Conservation (phyloP, 495 filamentous ascomycete genomes). For the Aspergillus saccharolyticus region DNA sequence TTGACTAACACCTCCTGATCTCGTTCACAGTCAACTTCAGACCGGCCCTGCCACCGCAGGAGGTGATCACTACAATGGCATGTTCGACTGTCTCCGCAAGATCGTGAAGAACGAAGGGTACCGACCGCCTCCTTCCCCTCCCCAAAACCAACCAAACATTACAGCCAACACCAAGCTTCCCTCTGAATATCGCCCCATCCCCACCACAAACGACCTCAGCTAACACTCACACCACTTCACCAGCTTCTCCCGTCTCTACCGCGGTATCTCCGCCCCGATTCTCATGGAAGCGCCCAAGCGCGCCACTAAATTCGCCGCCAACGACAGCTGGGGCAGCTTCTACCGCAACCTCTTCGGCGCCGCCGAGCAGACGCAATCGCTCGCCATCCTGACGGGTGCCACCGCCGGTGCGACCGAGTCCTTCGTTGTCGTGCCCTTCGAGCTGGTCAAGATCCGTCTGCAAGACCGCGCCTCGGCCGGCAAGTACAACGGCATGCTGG, state of each 20-base stretch:
- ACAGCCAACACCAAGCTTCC: neutral
- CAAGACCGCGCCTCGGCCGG: constrained; percentile 92
- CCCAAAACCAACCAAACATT: too few relatives aligned
- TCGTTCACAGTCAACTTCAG: constrained; percentile 69
- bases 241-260: constrained; percentile 84
- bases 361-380: constrained; percentile 79
- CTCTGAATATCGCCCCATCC: too few relatives aligned
- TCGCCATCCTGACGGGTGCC: constrained; percentile 88
- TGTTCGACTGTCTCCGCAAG: constrained; percentile 96
- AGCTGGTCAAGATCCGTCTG: constrained; percentile 92
- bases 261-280: constrained; percentile 92
- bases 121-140: neutral
- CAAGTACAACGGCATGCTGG: constrained; percentile 91
- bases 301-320: constrained; percentile 97
- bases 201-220: too few relatives aligned
- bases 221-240: constrained; percentile 2
- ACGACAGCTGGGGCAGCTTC: constrained; percentile 93
- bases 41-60: constrained; percentile 58
- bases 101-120: constrained; percentile 94
- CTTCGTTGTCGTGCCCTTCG: constrained; percentile 92
- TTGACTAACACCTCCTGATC: constrained; percentile 8
- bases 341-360: constrained; percentile 80
- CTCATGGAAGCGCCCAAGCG: constrained; percentile 99
- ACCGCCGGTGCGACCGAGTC: constrained; percentile 93
- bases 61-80: constrained; percentile 84